phyloP scores from a whole-genome alignment of 1,139 yeast genomes.

The Nakaseomyces nivariensis region DNA sequence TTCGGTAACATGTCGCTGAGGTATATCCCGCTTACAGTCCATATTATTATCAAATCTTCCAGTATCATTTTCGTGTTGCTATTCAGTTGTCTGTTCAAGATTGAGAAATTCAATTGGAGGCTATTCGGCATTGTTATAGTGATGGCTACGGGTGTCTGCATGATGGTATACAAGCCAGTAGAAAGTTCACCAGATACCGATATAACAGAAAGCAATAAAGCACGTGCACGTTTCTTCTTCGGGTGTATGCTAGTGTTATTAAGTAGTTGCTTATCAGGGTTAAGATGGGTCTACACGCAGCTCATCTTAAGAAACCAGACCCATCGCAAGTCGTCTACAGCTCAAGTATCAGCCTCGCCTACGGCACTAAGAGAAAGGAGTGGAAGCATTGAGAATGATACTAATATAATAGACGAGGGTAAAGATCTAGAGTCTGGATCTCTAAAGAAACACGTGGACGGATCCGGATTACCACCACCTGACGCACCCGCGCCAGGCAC shows the following conservation, averaged over 20 bases:
- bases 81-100: constrained; percentile 70
- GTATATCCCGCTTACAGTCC: constrained; percentile 69
- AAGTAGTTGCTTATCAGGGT: constrained; percentile 77
- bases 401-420: not conserved
- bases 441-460: not conserved
- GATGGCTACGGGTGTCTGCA: constrained; percentile 73
- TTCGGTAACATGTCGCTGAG: constrained; percentile 76
- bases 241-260: constrained; percentile 68
- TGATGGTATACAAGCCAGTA: constrained; percentile 57
- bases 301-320: constrained; percentile 38
- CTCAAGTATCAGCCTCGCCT: not conserved
- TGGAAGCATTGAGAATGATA: too few species aligned
- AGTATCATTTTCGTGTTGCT: constrained; percentile 77
- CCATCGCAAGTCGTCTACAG: not conserved
- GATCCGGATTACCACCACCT: not conserved
- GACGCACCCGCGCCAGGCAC: not conserved
- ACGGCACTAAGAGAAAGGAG: not conserved
- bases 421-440: not conserved
- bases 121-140: constrained; percentile 57
- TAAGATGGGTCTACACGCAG: constrained; percentile 93
- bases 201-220: constrained; percentile 12
- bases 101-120: constrained; percentile 63
- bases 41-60: constrained; percentile 88
- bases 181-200: constrained; percentile 23
- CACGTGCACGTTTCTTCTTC: constrained; percentile 27